Evolutionary conservation across 2,329 filamentous ascomycete species (phyloP).

Genomic region (Calonectria pseudoreteaudii): DNA sequence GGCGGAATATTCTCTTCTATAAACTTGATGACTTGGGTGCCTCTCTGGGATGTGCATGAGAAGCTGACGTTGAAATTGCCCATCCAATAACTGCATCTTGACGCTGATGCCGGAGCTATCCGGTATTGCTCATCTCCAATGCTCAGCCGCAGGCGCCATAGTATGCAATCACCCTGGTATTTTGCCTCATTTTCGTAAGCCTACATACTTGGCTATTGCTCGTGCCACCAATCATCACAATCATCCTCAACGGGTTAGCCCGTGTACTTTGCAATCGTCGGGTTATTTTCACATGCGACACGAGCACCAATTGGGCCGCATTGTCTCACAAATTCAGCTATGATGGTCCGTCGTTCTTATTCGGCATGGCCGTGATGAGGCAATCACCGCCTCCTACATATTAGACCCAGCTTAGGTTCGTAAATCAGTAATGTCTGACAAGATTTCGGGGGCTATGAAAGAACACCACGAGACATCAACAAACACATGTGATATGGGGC

Average conservation of each 20-base stretch:
- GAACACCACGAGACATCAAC: neutral
- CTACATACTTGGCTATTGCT: too few relatives aligned
- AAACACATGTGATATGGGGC: too few relatives aligned
- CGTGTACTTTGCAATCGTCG: neutral
- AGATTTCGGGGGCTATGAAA: neutral
- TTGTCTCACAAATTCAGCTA: neutral
- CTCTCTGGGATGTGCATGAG: neutral
- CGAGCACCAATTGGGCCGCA: neutral
- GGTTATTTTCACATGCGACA: neutral
- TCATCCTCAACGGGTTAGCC: neutral
- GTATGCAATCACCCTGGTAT: neutral
- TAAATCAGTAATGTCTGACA: neutral
- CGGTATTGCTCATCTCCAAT: neutral
- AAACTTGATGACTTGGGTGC: neutral
- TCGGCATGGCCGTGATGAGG: neutral
- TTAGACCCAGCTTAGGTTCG: neutral
- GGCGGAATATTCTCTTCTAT: slow-evolving; percentile 42
- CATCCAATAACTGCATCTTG: neutral
- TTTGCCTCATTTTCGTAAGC: neutral
- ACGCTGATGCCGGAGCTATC: neutral
- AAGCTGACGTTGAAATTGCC: neutral
- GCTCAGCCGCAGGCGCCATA: neutral
- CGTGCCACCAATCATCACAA: neutral
- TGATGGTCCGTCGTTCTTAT: neutral
- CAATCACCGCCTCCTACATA: neutral